Evolutionary conservation across 2,329 filamentous ascomycete genomes (phyloP).

Genomic region (Colletotrichum shisoi): DNA sequence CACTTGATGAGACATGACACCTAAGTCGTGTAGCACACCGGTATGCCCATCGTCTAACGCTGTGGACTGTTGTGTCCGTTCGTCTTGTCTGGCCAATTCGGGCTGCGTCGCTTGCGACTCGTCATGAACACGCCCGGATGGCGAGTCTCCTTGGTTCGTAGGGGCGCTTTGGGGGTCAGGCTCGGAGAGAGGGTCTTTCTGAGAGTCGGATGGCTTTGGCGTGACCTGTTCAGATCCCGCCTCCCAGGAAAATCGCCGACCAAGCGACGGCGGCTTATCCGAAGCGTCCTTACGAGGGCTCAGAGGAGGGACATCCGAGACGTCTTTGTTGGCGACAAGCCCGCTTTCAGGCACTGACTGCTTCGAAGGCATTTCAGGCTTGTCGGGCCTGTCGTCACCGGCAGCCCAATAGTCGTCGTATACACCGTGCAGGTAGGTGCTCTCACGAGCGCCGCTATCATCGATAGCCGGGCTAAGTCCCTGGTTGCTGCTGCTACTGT

Average conservation of each 20-base stretch:
- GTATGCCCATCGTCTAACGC: conserved; percentile 19
- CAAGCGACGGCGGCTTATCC: conserved; percentile 14
- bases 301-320: conserved; percentile 31
- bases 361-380: conserved; percentile 20
- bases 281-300: conserved; percentile 38
- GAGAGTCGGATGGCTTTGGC: conserved; percentile 15
- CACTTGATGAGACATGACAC: conserved; percentile 47
- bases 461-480: conserved; percentile 3
- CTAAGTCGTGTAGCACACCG: conserved; percentile 16
- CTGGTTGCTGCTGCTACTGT: background rate
- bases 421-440: conserved; percentile 69
- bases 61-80: conserved; percentile 5
- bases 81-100: conserved; percentile 11
- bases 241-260: conserved; percentile 56
- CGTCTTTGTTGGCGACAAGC: conserved; percentile 9
- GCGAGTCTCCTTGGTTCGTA: background rate
- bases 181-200: conserved; percentile 8
- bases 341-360: conserved; percentile 5
- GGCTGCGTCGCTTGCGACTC: background rate
- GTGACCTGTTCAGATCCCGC: conserved; percentile 42
- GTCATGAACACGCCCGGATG: background rate
- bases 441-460: conserved; percentile 55
- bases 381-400: conserved; percentile 51
- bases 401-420: conserved; percentile 73
- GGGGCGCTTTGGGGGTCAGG: background rate